Base-by-base conservation (phyloP, 768 basidiomycete genomes). In the Russula sp. region DNA sequence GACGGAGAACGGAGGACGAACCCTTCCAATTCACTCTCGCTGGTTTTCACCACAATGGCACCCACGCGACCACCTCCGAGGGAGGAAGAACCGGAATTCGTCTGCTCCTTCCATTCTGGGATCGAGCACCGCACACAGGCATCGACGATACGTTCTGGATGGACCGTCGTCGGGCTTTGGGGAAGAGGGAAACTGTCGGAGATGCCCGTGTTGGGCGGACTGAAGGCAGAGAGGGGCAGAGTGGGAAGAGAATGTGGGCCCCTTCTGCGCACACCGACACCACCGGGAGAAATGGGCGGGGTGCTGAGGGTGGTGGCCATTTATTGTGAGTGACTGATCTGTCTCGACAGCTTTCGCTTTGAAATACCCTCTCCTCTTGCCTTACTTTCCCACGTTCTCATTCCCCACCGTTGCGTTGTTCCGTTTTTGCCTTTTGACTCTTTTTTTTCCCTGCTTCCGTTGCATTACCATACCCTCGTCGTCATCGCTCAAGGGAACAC, bases 191-290 rank as follows among this genome's bases (percentile, higher is more conserved):
- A 91, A 1, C 76, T 76, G 51, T 90, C 89, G 22, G 80, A 81
- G 0, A 84, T 82, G 58, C 86, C 85, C 5, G 86, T 79, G 74
- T 82, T 88, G 28, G 88, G 87, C 0, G 89, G 84, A 30, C 79
- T 83, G 73, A 93, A 93, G 0, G 85, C 91, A 13, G 90, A 90
- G 28, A 85, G 73, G 0, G 90, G 90, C 14, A 94, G 83, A 52
- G 80, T 82, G 9, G 91, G 92, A 5, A 86, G 83, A 24, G 82
- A 77, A 72, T 84, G 89, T 32, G 80, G 80, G 28, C 80, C 83
- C 72, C 83, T 90, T 70, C 87, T 85, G 67, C 86, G 83, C 14
- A 75, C 69, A 18, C 75, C 75, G 61, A 80, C 75, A 48, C 79
- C 76, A 49, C 79, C 76, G 32, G 80, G 81, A 14, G 81, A 79